phyloP scores from a whole-genome alignment of 768 basidiomycete genomes.

The Glaciozyma martinii region DNA sequence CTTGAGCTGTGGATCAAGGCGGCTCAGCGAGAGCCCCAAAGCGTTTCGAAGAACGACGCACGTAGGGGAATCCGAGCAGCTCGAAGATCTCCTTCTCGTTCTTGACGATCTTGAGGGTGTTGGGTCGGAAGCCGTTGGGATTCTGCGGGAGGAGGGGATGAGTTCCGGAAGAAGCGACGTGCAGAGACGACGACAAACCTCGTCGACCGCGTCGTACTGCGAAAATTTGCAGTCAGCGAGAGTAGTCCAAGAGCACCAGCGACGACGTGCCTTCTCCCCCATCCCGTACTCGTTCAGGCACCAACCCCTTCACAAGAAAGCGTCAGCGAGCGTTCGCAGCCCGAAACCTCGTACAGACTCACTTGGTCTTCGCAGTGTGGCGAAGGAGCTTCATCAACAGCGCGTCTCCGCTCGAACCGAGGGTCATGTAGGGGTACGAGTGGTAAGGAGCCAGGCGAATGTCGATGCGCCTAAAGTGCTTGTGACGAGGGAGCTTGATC shows the following conservation, averaged over 20 bases:
- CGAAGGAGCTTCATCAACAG: constrained; percentile 27
- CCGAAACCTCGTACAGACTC: not conserved
- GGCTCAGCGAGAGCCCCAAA: not conserved
- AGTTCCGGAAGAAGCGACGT: too few species aligned
- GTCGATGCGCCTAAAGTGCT: constrained; percentile 25
- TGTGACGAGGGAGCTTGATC: constrained; percentile 16
- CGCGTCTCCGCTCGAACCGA: constrained; percentile 25
- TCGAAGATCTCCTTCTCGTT: constrained; percentile 30
- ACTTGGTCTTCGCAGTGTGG: constrained; percentile 20
- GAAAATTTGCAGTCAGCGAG: too few species aligned
- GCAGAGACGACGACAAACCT: too few species aligned
- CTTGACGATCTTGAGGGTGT: constrained; percentile 23
- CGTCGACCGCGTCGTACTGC: too few species aligned
- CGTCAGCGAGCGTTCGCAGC: too few species aligned
- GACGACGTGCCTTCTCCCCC: too few species aligned
- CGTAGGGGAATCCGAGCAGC: constrained; percentile 18
- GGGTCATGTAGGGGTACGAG: constrained; percentile 24
- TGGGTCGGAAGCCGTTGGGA: constrained; percentile 22
- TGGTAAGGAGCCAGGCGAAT: constrained; percentile 16
- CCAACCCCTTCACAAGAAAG: not conserved
- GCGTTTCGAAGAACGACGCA: constrained; percentile 1
- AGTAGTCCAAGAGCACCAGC: too few species aligned
- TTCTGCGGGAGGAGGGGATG: not conserved
- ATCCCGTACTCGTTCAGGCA: not conserved
- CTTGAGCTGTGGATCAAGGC: constrained; percentile 1